phyloP scores from a whole-genome alignment of 768 basidiomycete genomes.

The Mycena capillaripes region DNA sequence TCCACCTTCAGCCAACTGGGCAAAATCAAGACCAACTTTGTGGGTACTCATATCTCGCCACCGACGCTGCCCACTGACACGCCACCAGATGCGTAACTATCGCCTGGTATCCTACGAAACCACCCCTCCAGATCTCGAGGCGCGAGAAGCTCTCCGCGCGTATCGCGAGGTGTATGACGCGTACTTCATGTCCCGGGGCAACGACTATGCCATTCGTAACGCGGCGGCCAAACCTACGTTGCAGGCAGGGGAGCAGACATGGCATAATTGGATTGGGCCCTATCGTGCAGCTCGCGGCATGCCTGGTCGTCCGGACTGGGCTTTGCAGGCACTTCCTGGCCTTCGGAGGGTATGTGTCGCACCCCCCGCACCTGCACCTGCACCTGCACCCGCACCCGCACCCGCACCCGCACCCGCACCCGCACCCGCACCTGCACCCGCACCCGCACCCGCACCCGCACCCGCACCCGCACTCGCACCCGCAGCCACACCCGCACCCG shows the following conservation, averaged over 20 bases:
- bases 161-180: constrained; percentile 7
- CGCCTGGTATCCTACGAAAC: neutral
- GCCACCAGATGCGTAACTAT: neutral
- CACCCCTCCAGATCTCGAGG: neutral
- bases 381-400: neutral
- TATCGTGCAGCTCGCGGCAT: constrained; percentile 5
- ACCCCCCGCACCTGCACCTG: neutral
- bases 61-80: neutral
- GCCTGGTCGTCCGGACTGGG: constrained; percentile 10
- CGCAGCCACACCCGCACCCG: neutral
- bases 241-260: constrained; percentile 19
- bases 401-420: neutral
- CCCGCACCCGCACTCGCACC: neutral
- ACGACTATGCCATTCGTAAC: neutral
- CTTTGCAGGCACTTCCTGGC: constrained; percentile 22
- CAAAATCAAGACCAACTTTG: neutral
- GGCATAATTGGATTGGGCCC: constrained; percentile 7
- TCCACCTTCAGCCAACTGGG: neutral
- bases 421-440: neutral
- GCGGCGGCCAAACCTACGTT: neutral
- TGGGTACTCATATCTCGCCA: neutral
- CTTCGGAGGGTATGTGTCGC: neutral
- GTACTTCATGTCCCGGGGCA: constrained; percentile 5
- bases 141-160: neutral
- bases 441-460: neutral